Evolutionary conservation across 305 asterid species (phyloP).

Genomic region (Coffea humblotiana): DNA sequence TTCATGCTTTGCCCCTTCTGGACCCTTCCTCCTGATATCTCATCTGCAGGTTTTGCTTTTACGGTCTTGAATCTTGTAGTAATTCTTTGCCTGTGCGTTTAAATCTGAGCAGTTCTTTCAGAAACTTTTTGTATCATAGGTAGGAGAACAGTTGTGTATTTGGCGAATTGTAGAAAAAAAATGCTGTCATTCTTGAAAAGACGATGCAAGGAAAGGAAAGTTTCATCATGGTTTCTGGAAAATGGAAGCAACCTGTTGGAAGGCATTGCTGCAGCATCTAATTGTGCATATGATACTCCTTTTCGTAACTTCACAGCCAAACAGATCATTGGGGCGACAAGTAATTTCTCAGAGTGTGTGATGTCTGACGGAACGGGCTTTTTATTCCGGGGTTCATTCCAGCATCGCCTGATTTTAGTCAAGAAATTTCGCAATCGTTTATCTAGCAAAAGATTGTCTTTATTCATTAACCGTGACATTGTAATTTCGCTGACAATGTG

Average conservation of each 20-base stretch:
- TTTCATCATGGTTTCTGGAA: conserved; percentile 6
- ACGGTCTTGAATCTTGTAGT: neutral
- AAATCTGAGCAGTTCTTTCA: neutral
- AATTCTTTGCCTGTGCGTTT: too few species aligned
- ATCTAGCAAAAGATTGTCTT: too few species aligned
- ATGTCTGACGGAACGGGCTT: conserved; percentile 14
- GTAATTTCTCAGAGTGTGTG: neutral
- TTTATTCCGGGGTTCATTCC: conserved; percentile 1
- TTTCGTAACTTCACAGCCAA: conserved; percentile 12
- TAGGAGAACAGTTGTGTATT: neutral
- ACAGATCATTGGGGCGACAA: conserved; percentile 16
- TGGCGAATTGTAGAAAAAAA: neutral
- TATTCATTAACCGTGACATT: conserved; percentile 4
- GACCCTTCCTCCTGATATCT: neutral
- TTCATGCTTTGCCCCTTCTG: neutral
- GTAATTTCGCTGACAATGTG: conserved; percentile 10
- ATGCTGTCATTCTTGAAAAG: neutral
- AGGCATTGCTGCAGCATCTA: conserved; percentile 15
- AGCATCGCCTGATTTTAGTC: conserved; percentile 10
- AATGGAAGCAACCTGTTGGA: conserved; percentile 21
- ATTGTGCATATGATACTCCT: conserved; percentile 17
- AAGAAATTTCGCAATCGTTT: neutral
- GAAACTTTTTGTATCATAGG: neutral
- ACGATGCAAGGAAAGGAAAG: conserved; percentile 4
- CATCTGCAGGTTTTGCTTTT: neutral